phyloP scores from a whole-genome alignment of 2,329 filamentous ascomycete genomes.

The Nemania diffusa region DNA sequence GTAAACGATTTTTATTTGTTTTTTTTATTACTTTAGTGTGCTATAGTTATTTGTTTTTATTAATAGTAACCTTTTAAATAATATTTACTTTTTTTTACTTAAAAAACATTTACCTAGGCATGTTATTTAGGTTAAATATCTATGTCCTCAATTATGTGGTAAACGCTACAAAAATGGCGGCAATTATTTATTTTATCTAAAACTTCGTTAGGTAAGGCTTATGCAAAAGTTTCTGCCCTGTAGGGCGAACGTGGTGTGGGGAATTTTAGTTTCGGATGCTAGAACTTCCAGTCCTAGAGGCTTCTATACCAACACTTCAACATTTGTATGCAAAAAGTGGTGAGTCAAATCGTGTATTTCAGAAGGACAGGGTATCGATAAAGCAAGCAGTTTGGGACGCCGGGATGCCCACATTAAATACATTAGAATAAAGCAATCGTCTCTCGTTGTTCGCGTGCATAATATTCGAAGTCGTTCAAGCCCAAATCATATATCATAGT shows the following conservation, averaged over 20 bases:
- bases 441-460: conserved; percentile 20
- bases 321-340: too few relatives aligned
- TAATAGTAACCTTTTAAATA: conserved; percentile 1
- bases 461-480: conserved; percentile 19
- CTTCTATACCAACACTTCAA: too few relatives aligned
- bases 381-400: conserved; percentile 12
- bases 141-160: conserved; percentile 3
- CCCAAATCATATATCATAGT: conserved; percentile 13
- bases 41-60: background rate
- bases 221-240: too few relatives aligned
- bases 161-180: background rate
- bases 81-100: conserved; percentile 3
- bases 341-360: conserved; percentile 30
- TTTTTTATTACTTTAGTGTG: too few relatives aligned
- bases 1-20: too few relatives aligned
- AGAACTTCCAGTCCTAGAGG: too few relatives aligned
- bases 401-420: conserved; percentile 17
- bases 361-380: conserved; percentile 36
- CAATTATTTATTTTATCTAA: background rate
- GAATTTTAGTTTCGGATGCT: too few relatives aligned
- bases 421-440: conserved; percentile 18
- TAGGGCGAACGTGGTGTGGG: too few relatives aligned
- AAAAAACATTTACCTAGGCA: background rate
- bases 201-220: background rate
- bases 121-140: conserved; percentile 5